Conservation (phyloP, 2,329 filamentous ascomycete species). For the Aspergillus calidoustus region DNA sequence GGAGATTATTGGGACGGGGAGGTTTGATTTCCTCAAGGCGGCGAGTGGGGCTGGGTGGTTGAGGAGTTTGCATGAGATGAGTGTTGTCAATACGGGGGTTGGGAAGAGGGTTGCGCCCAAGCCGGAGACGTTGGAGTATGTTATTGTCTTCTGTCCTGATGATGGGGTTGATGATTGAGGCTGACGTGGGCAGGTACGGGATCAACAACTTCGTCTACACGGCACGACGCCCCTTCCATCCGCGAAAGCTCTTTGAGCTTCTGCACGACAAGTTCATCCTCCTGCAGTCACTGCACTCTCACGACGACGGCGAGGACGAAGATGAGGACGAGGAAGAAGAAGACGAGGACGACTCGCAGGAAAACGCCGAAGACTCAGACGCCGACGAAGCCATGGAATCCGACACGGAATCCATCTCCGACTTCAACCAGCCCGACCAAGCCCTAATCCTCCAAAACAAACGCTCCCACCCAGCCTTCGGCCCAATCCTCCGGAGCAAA, state of each 20-base stretch:
- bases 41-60: conserved; percentile 72
- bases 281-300: conserved; percentile 34
- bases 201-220: conserved; percentile 73
- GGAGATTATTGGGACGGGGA: conserved; percentile 67
- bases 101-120: conserved; percentile 65
- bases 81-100: conserved; percentile 60
- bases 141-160: conserved; percentile 4
- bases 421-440: conserved; percentile 40
- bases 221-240: conserved; percentile 58
- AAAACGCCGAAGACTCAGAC: conserved; percentile 21
- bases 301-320: conserved; percentile 32
- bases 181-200: conserved; percentile 56
- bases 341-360: conserved; percentile 28
- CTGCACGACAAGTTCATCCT: conserved; percentile 53
- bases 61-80: conserved; percentile 71
- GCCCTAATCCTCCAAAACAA: conserved; percentile 45
- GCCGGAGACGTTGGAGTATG: conserved; percentile 70
- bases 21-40: conserved; percentile 68
- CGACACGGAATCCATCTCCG: conserved; percentile 26
- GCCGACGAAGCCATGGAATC: conserved; percentile 33
- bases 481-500: conserved; percentile 48
- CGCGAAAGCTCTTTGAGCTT: conserved; percentile 45
- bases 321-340: conserved; percentile 30
- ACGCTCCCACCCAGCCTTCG: conserved; percentile 41
- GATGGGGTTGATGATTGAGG: background rate